These are phyloP conservation scores for Leccinum subtestaceum DNA, from an alignment of 768 basidiomycete genomes.

Conservation along the genomic window DNA sequence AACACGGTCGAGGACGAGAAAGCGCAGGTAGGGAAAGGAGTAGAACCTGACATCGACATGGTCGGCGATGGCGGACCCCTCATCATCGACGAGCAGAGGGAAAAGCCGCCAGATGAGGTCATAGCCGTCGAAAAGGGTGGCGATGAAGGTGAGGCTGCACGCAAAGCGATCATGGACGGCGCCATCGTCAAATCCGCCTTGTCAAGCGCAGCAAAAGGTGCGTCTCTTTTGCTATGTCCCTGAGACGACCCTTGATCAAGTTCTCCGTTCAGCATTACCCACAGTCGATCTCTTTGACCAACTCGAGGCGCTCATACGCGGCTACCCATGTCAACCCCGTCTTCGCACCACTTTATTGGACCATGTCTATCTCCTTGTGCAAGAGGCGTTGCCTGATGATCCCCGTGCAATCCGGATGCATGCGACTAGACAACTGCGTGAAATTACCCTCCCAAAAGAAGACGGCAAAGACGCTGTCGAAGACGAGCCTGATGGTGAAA, in stretches of 20 bases:
- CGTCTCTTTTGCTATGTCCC: slow-evolving; percentile 18
- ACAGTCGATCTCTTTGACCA: slow-evolving; percentile 40
- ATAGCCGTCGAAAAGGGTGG: slow-evolving; percentile 37
- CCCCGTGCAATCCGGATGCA: slow-evolving; percentile 38
- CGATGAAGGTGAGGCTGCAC: slow-evolving; percentile 52
- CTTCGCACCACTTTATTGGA: slow-evolving; percentile 42
- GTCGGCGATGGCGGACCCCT: slow-evolving; percentile 10
- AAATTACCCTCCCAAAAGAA: slow-evolving; percentile 27
- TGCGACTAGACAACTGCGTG: slow-evolving; percentile 37
- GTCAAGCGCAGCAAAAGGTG: slow-evolving; percentile 70
- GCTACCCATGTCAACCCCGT: slow-evolving; percentile 40
- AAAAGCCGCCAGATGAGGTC: slow-evolving; percentile 25
- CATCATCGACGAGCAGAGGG: slow-evolving; percentile 22
- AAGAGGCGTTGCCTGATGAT: slow-evolving; percentile 35
- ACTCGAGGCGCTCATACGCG: slow-evolving; percentile 40
- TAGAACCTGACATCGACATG: slow-evolving; percentile 26
- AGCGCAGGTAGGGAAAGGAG: slow-evolving; percentile 16
- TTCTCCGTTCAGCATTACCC: slow-evolving; percentile 36
- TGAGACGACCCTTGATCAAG: slow-evolving; percentile 10
- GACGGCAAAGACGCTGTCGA: slow-evolving; percentile 2
- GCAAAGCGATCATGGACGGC: slow-evolving; percentile 70
- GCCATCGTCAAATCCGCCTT: slow-evolving; percentile 81
- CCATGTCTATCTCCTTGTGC: slow-evolving; percentile 43
- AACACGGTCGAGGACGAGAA: slow-evolving; percentile 13
- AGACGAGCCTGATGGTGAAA: slow-evolving; percentile 20